Conservation (phyloP, 2,329 filamentous ascomycete species). For the Endoconidiophora polonica region DNA sequence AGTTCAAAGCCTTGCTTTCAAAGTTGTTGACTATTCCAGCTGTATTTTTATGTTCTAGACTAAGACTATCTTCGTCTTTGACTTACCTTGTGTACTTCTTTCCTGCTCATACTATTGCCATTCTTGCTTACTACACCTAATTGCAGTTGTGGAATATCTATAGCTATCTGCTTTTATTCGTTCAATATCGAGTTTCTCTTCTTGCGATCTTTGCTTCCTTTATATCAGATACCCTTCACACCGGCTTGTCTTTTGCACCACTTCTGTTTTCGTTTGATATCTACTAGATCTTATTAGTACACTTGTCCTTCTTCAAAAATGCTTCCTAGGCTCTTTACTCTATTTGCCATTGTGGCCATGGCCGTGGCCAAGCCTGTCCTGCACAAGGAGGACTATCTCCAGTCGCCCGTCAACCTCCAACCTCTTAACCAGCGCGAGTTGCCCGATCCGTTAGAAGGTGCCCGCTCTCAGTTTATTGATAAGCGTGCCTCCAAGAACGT, state of each 20-base stretch:
- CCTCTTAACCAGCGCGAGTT: constrained; percentile 11
- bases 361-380: constrained; percentile 7
- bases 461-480: constrained; percentile 13
- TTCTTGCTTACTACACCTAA: no score
- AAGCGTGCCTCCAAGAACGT: constrained; percentile 15
- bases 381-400: constrained; percentile 3
- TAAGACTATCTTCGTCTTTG: no score
- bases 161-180: no score
- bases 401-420: constrained; percentile 4
- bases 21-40: no score
- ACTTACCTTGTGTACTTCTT: no score
- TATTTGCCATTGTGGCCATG: background rate
- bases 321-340: background rate
- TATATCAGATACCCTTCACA: background rate
- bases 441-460: constrained; percentile 10
- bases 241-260: background rate
- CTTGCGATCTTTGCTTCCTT: no score
- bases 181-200: no score
- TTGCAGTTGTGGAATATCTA: no score
- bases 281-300: background rate
- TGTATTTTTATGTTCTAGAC: no score
- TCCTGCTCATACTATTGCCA: no score
- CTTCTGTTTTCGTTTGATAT: background rate
- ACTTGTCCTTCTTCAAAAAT: background rate
- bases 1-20: no score